phyloP scores from a whole-genome alignment of 2,329 filamentous ascomycete species.

The Claviceps arundinis region DNA sequence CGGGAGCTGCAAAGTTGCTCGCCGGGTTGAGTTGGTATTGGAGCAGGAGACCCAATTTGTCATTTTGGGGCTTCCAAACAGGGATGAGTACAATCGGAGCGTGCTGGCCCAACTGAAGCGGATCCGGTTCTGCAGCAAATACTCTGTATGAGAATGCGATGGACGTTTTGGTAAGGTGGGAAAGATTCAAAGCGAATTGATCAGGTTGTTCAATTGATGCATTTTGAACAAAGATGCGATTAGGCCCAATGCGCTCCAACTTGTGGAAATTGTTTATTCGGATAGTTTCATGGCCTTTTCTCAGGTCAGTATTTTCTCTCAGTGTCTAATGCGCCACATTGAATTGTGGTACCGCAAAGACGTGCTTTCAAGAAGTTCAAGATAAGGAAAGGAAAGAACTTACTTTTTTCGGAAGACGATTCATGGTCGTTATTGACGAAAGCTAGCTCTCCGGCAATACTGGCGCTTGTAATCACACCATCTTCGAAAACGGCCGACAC shows the following conservation, averaged over 20 bases:
- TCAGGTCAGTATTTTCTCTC: background rate
- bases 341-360: background rate
- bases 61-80: constrained; percentile 70
- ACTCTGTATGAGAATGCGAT: constrained; percentile 90
- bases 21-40: constrained; percentile 73
- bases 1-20: constrained; percentile 30
- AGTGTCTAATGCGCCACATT: background rate
- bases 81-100: constrained; percentile 63
- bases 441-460: constrained; percentile 78
- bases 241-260: constrained; percentile 88
- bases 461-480: constrained; percentile 55
- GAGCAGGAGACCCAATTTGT: constrained; percentile 75
- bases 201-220: constrained; percentile 51
- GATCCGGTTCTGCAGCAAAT: constrained; percentile 50
- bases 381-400: constrained; percentile 12
- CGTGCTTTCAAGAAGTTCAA: background rate
- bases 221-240: constrained; percentile 77
- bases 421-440: constrained; percentile 58
- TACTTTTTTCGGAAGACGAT: constrained; percentile 32
- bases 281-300: constrained; percentile 43
- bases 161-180: constrained; percentile 57
- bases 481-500: constrained; percentile 76
- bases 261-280: constrained; percentile 75
- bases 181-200: constrained; percentile 65
- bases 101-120: constrained; percentile 33